phyloP scores from a whole-genome alignment of 1,284 basidiomycete genomes.

The Phlebopus sp. region DNA sequence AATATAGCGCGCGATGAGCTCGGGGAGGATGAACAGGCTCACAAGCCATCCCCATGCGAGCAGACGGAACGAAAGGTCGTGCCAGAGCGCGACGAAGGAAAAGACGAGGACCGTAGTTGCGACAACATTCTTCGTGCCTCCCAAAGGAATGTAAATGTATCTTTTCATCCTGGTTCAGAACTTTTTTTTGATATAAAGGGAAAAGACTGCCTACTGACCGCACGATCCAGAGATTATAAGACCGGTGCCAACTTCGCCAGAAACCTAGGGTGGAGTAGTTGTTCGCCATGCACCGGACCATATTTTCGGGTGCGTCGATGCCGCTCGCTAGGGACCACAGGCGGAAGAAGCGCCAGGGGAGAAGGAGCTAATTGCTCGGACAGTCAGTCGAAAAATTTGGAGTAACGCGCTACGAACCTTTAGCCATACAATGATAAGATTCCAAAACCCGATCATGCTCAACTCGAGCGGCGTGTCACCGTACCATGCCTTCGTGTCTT shows the following conservation, averaged over 20 bases:
- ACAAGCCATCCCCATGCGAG: slow-evolving; percentile 98
- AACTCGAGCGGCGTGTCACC: slow-evolving; percentile 80
- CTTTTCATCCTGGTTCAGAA: slow-evolving; percentile 37
- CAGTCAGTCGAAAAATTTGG: too few species aligned
- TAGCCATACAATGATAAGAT: slow-evolving; percentile 93
- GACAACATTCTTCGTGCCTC: slow-evolving; percentile 68
- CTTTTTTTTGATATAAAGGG: background rate
- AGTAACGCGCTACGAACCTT: slow-evolving; percentile 58
- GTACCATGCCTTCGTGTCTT: slow-evolving; percentile 77
- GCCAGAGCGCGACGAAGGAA: slow-evolving; percentile 99
- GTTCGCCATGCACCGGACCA: slow-evolving; percentile 98
- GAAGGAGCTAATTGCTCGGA: slow-evolving; percentile 62
- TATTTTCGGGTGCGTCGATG: slow-evolving; percentile 95
- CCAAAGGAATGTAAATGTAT: slow-evolving; percentile 94
- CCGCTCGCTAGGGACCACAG: slow-evolving; percentile 91
- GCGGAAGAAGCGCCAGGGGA: slow-evolving; percentile 98
- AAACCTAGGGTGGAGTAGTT: slow-evolving; percentile 94
- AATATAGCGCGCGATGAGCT: slow-evolving; percentile 63
- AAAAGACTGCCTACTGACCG: slow-evolving; percentile 46
- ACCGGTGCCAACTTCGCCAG: slow-evolving; percentile 96
- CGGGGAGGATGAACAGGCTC: slow-evolving; percentile 88
- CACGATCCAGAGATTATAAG: slow-evolving; percentile 95
- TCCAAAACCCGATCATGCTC: slow-evolving; percentile 97
- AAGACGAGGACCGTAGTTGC: slow-evolving; percentile 82
- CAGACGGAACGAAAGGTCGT: slow-evolving; percentile 86